phyloP scores from a whole-genome alignment of 1,284 basidiomycete species.

The Schizopora paradoxa region DNA sequence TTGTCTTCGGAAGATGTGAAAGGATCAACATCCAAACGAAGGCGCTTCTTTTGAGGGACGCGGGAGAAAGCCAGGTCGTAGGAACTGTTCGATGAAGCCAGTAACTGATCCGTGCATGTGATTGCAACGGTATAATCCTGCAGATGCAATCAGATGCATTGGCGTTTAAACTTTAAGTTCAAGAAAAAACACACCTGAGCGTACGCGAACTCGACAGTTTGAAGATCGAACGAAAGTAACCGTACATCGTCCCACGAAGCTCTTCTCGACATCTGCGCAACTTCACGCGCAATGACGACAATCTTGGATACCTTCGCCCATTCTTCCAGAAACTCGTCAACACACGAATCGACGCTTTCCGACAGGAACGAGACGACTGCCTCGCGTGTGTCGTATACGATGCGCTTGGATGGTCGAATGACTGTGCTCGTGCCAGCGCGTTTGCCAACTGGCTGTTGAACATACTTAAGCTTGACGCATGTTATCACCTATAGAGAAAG shows the following conservation, averaged over 20 bases:
- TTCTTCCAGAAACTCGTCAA: conserved; percentile 83
- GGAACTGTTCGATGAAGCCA: conserved; percentile 48
- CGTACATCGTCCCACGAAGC: conserved; percentile 68
- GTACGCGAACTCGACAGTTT: conserved; percentile 85
- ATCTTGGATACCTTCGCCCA: conserved; percentile 91
- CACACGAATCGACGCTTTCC: conserved; percentile 80
- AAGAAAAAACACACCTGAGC: conserved; percentile 38
- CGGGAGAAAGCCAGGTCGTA: conserved; percentile 73
- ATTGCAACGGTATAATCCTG: conserved; percentile 72
- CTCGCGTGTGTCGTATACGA: conserved; percentile 81
- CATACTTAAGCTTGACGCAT: conserved; percentile 82
- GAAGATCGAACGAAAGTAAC: conserved; percentile 80
- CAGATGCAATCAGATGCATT: conserved; percentile 1
- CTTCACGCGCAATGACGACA: conserved; percentile 87
- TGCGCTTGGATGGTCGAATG: conserved; percentile 73
- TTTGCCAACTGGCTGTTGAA: conserved; percentile 76
- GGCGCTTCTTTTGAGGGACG: conserved; percentile 27
- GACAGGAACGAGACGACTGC: conserved; percentile 84
- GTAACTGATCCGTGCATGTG: conserved; percentile 67
- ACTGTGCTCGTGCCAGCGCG: conserved; percentile 55
- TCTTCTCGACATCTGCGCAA: conserved; percentile 74
- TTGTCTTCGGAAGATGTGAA: conserved; percentile 20
- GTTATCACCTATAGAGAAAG: conserved; percentile 58
- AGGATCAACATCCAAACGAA: conserved; percentile 23
- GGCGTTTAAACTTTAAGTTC: not conserved